phyloP scores from a whole-genome alignment of 2,329 filamentous ascomycete species.

The Arthrocladium fulminans region DNA sequence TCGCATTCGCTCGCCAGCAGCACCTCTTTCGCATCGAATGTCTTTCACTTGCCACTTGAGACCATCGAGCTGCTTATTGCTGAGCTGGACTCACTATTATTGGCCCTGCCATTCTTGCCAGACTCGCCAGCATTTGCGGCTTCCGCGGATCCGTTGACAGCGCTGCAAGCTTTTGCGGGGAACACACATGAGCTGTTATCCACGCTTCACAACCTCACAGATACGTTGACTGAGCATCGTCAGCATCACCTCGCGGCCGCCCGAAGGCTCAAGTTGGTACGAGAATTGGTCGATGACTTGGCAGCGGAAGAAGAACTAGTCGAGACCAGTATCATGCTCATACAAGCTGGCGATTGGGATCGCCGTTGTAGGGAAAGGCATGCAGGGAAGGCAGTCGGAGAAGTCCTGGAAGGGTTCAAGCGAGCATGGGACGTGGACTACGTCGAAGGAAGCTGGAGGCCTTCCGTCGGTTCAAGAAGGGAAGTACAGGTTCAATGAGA shows the following conservation, averaged over 20 bases:
- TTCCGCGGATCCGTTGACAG: conserved; percentile 47
- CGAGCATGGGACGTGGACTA: conserved; percentile 19
- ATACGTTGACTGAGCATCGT: conserved; percentile 87
- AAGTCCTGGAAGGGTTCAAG: conserved; percentile 88
- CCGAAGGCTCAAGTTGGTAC: conserved; percentile 68
- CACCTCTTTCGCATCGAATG: conserved; percentile 27
- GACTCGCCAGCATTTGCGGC: conserved; percentile 15
- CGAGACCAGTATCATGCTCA: conserved; percentile 74
- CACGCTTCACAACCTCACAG: conserved; percentile 75
- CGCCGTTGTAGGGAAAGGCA: conserved; percentile 66
- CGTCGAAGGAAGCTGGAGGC: conserved; percentile 2
- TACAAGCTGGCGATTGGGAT: conserved; percentile 76
- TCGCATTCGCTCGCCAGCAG: conserved; percentile 41
- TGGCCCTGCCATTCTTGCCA: conserved; percentile 43
- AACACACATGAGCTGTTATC: conserved; percentile 66
- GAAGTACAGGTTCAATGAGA: conserved; percentile 1
- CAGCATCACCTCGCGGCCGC: conserved; percentile 78
- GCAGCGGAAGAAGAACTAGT: conserved; percentile 70
- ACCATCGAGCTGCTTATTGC: conserved; percentile 50
- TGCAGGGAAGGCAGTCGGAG: conserved; percentile 72
- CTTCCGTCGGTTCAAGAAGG: not conserved
- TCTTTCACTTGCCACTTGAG: conserved; percentile 41
- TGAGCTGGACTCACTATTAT: conserved; percentile 44
- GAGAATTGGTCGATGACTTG: conserved; percentile 79
- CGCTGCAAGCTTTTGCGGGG: conserved; percentile 58